Conservation (phyloP, 176 grass and related monocot genomes). For the Carex pumila region DNA sequence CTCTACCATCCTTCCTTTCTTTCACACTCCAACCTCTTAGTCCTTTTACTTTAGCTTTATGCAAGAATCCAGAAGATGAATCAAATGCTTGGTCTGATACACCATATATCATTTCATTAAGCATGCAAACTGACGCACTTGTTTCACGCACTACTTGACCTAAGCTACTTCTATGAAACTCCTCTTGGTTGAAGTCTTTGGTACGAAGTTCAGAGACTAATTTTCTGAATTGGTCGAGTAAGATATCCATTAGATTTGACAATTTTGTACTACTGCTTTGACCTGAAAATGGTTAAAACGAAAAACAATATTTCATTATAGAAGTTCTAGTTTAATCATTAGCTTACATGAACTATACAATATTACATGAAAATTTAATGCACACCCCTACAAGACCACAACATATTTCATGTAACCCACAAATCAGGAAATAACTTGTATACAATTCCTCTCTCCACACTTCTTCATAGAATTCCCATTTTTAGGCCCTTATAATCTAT, state of each 20-base stretch:
- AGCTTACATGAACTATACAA: not conserved
- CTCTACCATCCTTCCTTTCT: slow-evolving; percentile 34
- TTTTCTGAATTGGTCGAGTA: slow-evolving; percentile 68
- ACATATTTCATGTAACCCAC: not conserved
- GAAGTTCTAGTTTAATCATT: not conserved
- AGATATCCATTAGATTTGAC: slow-evolving; percentile 68
- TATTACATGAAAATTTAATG: slow-evolving; percentile 16
- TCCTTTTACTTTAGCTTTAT: slow-evolving; percentile 29
- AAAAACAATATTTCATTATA: not conserved
- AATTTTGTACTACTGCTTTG: slow-evolving; percentile 38
- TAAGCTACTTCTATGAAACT: slow-evolving; percentile 33
- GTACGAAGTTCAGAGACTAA: slow-evolving; percentile 55
- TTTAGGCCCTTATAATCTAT: not conserved
- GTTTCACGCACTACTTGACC: slow-evolving; percentile 58
- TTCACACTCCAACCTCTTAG: slow-evolving; percentile 38
- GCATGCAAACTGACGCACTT: slow-evolving; percentile 77
- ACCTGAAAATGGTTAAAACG: slow-evolving; percentile 27
- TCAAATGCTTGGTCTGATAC: slow-evolving; percentile 59
- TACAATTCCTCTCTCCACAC: not conserved
- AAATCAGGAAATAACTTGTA: slow-evolving; percentile 7
- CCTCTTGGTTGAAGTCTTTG: slow-evolving; percentile 41
- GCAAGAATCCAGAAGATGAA: slow-evolving; percentile 51
- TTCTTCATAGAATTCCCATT: not conserved
- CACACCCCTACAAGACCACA: not conserved
- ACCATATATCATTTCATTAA: slow-evolving; percentile 95